These are phyloP conservation scores for Porcisia hertigi DNA, from an alignment of 208 protist species.

Conservation along the genomic window DNA sequence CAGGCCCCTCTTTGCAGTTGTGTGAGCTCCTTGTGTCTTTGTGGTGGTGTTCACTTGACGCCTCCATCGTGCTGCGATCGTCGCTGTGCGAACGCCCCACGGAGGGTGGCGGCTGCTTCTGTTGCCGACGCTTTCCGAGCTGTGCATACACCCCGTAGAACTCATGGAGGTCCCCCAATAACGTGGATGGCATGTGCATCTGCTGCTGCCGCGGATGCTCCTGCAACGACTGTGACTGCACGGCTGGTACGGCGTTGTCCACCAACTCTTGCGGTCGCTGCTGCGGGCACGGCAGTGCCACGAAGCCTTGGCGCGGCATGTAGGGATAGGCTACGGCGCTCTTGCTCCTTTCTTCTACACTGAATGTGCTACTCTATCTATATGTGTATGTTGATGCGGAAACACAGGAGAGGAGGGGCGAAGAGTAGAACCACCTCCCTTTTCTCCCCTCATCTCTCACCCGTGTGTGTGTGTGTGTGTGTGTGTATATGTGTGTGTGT, in stretches of 20 bases:
- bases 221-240: background rate
- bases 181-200: background rate
- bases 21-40: background rate
- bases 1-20: background rate
- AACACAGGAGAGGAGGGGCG: background rate
- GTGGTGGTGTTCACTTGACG: background rate
- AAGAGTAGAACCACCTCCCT: background rate
- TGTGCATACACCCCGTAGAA: background rate
- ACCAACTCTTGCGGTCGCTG: background rate
- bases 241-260: background rate
- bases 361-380: conserved; percentile 3
- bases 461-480: background rate
- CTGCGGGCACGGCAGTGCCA: background rate
- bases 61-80: background rate
- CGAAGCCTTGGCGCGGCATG: background rate
- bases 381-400: background rate
- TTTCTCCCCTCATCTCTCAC: background rate
- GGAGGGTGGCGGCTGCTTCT: background rate
- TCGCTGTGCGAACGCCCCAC: background rate
- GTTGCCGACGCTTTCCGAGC: background rate
- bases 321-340: background rate
- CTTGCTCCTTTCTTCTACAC: background rate
- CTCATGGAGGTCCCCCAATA: background rate
- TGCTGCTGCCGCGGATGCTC: background rate
- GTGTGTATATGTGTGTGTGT: background rate